Conservation (phyloP, 495 filamentous ascomycete genomes). For the Daldinia vernicosa region DNA sequence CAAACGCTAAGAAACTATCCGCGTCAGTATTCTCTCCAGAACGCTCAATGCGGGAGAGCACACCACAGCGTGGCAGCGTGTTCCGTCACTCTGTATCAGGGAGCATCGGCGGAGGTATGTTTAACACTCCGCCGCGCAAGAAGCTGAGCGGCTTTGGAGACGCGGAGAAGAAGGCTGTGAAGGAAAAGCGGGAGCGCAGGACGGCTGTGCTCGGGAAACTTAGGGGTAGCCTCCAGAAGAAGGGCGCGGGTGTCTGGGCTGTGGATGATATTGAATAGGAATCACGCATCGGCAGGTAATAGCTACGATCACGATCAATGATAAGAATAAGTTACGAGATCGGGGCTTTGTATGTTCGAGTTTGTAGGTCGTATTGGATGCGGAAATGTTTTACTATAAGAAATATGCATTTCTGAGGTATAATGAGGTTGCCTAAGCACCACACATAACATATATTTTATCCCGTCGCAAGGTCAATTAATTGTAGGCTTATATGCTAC, state of each 20-base stretch:
- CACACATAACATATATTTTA: background rate
- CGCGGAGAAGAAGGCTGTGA: constrained; percentile 59
- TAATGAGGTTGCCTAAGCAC: background rate
- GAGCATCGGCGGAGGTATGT: constrained; percentile 52
- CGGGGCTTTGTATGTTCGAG: background rate
- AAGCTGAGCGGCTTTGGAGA: constrained; percentile 63
- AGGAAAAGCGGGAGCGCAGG: constrained; percentile 63
- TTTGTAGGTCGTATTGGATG: constrained; percentile 12
- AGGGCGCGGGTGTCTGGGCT: constrained; percentile 50
- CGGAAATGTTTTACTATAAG: constrained; percentile 4
- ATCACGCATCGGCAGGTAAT: background rate
- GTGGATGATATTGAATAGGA: constrained; percentile 46
- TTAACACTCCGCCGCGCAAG: constrained; percentile 58
- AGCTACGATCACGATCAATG: background rate
- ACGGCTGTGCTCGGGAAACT: constrained; percentile 61
- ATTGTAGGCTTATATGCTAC: constrained; percentile 7
- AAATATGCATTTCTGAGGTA: constrained; percentile 7
- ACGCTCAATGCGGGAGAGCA: constrained; percentile 51
- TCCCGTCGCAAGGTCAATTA: background rate
- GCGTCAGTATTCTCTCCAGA: constrained; percentile 66
- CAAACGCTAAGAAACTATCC: constrained; percentile 56
- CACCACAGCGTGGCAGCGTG: constrained; percentile 50
- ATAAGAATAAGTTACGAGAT: background rate
- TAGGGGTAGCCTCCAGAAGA: constrained; percentile 49
- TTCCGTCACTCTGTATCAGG: constrained; percentile 58